Base-by-base conservation (phyloP, 1,284 basidiomycete genomes). In the Macrocybe sp. region DNA sequence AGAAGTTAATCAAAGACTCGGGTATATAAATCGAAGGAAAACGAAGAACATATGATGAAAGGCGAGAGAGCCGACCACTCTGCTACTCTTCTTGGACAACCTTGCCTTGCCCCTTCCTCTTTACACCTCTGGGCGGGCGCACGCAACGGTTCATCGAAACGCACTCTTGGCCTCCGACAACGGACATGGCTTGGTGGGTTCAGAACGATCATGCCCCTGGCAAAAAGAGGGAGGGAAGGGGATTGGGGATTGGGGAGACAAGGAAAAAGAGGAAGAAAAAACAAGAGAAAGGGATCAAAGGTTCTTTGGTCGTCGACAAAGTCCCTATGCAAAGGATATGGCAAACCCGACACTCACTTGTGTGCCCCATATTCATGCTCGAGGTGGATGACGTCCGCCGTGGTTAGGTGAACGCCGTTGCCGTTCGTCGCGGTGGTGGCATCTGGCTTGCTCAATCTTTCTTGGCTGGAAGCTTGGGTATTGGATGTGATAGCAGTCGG, bases 311-410 rank as follows among this genome's bases (percentile, higher is more conserved):
- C 50, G 48, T 59, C 49, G 52, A 53, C 55, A 53, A 53, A 47
- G 47, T 50, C 52, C 44, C 48, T 47, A 29, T 42, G 44, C 40
- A 47, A 39, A 46, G 39, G 38, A 44, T 12, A 35, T 52, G 28
- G 40, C 42, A 52, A 49, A 32, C 41, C 22, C 22, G 22, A 46
- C 44, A 79, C 86, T 79, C 66, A 93, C 90, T 93, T 93, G 76
- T 93, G 91, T 47, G 91, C 91, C 34, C 86, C 85, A 61, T 85
- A 79, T 62, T 90, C 77, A 61, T 89, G 79, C 68, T 98, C 95
- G 58, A 95, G 75, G 42, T 76, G 69, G 54, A 97, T 90, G 42
- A 92, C 78, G 47, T 89, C 78, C 43, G 80, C 73, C 16, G 83
- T 83, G 8, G 76, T 72, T 29, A 81, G 44, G 41, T 59, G 58